These are phyloP conservation scores for Penium margaritaceum DNA, from an alignment of 139 green algal genomes.

Conservation along the genomic window DNA sequence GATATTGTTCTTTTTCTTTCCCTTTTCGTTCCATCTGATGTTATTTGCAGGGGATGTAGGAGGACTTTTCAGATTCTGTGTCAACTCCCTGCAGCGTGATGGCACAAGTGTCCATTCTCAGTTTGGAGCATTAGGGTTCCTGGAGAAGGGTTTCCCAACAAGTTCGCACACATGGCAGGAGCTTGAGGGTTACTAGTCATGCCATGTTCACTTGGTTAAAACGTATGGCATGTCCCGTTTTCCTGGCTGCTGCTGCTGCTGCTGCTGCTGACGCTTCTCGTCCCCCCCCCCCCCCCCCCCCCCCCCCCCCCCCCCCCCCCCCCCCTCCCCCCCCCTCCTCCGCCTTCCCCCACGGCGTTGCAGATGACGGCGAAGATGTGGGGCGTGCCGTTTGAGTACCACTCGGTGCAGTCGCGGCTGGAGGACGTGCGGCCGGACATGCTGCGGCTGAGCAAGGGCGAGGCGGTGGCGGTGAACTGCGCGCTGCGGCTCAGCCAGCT, in stretches of 20 bases:
- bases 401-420: constrained; percentile 3
- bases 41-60: too few relatives aligned
- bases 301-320: neutral
- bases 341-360: too few relatives aligned
- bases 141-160: neutral
- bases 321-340: neutral
- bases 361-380: constrained; percentile 16
- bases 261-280: neutral
- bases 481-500: constrained; percentile 27
- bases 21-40: too few relatives aligned
- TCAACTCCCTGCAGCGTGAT: too few relatives aligned
- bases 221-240: neutral
- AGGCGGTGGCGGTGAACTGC: constrained; percentile 24
- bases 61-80: too few relatives aligned
- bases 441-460: constrained; percentile 2
- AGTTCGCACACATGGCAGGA: neutral
- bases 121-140: too few relatives aligned
- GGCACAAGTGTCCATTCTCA: too few relatives aligned
- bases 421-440: neutral
- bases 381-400: constrained; percentile 23
- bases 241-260: neutral
- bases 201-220: too few relatives aligned
- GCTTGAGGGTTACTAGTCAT: too few relatives aligned
- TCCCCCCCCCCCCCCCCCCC: neutral
- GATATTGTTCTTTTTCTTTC: too few relatives aligned